A percentile compares a stretch with the other conserved stretches of the same genome.
Conservation (phyloP, 2,329 filamentous ascomycete species). For the Fusarium tjaetaba region DNA sequence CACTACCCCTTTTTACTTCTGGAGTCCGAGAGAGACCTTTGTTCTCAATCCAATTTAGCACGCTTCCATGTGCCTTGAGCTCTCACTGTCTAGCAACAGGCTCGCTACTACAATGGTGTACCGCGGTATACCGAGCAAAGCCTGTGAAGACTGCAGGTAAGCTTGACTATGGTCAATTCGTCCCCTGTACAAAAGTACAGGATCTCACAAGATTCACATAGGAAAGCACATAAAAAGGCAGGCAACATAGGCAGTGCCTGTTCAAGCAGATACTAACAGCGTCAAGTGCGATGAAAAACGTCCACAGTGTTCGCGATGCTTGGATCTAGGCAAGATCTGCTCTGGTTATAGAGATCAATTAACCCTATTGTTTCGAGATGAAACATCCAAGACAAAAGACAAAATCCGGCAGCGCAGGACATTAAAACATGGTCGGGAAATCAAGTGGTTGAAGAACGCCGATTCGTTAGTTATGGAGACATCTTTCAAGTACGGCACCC, state of each 20-base stretch:
- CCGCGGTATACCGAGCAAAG: not conserved
- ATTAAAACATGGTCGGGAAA: not conserved
- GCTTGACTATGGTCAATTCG: not conserved
- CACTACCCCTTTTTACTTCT: not conserved
- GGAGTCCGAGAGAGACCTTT: not conserved
- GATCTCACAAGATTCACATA: not conserved
- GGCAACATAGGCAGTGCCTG: fast-evolving
- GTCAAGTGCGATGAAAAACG: not conserved
- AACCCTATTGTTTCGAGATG: not conserved
- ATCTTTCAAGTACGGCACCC: not conserved
- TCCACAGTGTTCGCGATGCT: not conserved
- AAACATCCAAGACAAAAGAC: not conserved
- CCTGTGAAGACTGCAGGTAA: not conserved
- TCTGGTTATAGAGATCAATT: not conserved
- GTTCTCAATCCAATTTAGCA: not conserved
- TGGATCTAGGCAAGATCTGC: not conserved
- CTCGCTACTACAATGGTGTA: not conserved
- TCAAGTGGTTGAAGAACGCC: not conserved
- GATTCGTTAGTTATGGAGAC: too few species aligned
- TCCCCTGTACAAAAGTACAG: not conserved
- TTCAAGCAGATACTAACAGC: not conserved
- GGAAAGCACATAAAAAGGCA: not conserved
- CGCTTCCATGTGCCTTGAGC: not conserved
- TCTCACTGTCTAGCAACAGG: not conserved
- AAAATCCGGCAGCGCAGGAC: not conserved